Base-by-base conservation (phyloP, 164 flowering plant species). In the grape (Vitis vinifera) region DNA sequence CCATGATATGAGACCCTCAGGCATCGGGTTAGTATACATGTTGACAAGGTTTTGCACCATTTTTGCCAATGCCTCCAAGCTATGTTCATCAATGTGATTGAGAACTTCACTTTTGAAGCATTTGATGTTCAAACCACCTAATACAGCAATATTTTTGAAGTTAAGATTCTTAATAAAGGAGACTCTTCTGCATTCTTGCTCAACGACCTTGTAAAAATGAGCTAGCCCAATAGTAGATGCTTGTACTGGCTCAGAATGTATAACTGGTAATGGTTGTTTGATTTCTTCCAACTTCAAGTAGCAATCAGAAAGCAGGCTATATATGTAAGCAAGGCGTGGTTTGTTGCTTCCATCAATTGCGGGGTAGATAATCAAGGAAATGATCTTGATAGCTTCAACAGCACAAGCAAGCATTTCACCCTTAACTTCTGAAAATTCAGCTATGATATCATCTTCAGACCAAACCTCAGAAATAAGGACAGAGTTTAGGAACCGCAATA, bases 81-180 rank as follows among this genome's bases (percentile, higher is more conserved):
- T 90, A 17, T 55, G 72, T 72, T 89, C 93, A 79, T 85, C 72
- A 55, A 86, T 66, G 55, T 88, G 81, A 55, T 73, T 57, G 68
- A 63, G 83, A 49, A 95, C 83, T 85, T 95, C 98, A 62, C 60
- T 62, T 62, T 72, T 85, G 69, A 95, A 89, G 72, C 70, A 73
- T 69, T 80, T 73, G 61, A 81, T 75, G 77, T 91, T 90, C 75
- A 91, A 75, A 66, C 82, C 88, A 70, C 76, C 78, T 71, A 92
- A 76, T 52, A 86, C 89, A 49, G 88, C 93, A 80, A 95, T 82
- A 67, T 89, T 89, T 83, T 95, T 95, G 80, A 93, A 93, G 83
- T 95, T 81, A 71, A 95, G 78, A 66, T 75, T 76, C 70, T 74
- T 71, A 31, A 95, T 77, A 67, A 84, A 85, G 65, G 98, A 82